Evolutionary conservation across 208 protist species (phyloP), one percentile per base, ranked within the genome.

Genomic region (Vickermania ingenoplastis): DNA sequence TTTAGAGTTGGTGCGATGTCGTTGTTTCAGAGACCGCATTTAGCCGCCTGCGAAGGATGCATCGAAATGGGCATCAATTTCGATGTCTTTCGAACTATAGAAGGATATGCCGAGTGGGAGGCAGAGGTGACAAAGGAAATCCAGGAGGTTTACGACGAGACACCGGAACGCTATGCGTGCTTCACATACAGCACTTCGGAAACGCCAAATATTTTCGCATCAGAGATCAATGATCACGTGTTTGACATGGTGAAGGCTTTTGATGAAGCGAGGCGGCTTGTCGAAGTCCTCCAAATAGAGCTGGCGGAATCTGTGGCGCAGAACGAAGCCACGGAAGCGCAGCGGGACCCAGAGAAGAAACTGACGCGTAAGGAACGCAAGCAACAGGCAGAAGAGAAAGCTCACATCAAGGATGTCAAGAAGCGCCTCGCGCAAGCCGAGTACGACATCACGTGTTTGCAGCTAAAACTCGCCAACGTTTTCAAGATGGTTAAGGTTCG

Each of bases 11-110:
- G n/a, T 30, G 48, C 2, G 22, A 83, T 83, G 71, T 52, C 59
- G n/a, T 26, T 84, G 11, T 86, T 92, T 65, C 65, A 74, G 23
- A 75, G 81, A 23, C 84, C 84, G 0, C 81, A 92, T 53, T 26
- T 75, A 2, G 60, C 60, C 24, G 68, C 73, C 24, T 84, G 60
- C 24, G 31, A 68, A 7, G 55, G 62, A 17, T 53, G 73, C 41
- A 76, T 82, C 0, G 78, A 88, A 5, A 76, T 89, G 24, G 65
- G 56, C 0, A 66, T 87, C 30, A 70, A 79, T n/a, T 61, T 83
- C 2, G 66, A 60, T 28, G 29, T 51, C 21, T 58, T 92, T 22
- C 73, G 79, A 11, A 41, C 65, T 25, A 26, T 83, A 0, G 48
- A 58, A 36, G 70, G 61, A 49, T 92, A 76, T 71, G 53, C 59